These are phyloP conservation scores for Phytophthora pini DNA, from an alignment of 352 stramenopile genomes.

Conservation along the genomic window DNA sequence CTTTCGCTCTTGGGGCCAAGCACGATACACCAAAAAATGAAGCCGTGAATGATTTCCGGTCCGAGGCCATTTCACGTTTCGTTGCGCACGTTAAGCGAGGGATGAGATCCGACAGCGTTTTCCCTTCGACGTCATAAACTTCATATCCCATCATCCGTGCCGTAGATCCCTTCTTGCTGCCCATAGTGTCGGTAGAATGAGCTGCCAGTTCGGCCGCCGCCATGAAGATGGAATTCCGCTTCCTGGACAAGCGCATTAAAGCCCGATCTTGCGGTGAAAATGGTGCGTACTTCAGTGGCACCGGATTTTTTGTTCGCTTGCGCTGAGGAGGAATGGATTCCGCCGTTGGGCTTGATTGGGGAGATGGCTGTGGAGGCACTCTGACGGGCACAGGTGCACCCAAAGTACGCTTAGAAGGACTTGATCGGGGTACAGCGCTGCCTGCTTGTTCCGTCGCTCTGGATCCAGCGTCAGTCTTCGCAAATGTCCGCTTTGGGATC, in stretches of 20 bases:
- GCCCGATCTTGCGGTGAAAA: constrained; percentile 45
- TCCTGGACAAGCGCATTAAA: constrained; percentile 61
- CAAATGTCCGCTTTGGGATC: constrained; percentile 35
- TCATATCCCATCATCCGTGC: constrained; percentile 38
- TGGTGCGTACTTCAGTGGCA: constrained; percentile 37
- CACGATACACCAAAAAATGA: constrained; percentile 50
- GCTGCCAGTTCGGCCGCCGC: constrained; percentile 27
- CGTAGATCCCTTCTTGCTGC: constrained; percentile 5
- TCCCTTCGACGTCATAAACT: constrained; percentile 38
- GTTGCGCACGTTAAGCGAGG: constrained; percentile 39
- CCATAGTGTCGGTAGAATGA: constrained; percentile 5
- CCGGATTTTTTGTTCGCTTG: constrained; percentile 55
- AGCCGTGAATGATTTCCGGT: constrained; percentile 25
- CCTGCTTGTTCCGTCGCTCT: neutral
- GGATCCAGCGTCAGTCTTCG: constrained; percentile 5
- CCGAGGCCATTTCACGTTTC: constrained; percentile 31
- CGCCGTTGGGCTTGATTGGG: constrained; percentile 9
- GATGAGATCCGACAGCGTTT: constrained; percentile 36
- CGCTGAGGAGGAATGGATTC: constrained; percentile 6
- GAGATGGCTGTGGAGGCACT: constrained; percentile 7
- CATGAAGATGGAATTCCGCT: constrained; percentile 62
- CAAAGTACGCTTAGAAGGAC: constrained; percentile 5
- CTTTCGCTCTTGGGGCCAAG: constrained; percentile 24
- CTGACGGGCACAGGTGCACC: neutral
- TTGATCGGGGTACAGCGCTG: neutral